A percentile compares a stretch with the other conserved stretches of the same genome.
Evolutionary conservation across 1,139 yeast genomes (phyloP).

Genomic region (Taphrina betulina): DNA sequence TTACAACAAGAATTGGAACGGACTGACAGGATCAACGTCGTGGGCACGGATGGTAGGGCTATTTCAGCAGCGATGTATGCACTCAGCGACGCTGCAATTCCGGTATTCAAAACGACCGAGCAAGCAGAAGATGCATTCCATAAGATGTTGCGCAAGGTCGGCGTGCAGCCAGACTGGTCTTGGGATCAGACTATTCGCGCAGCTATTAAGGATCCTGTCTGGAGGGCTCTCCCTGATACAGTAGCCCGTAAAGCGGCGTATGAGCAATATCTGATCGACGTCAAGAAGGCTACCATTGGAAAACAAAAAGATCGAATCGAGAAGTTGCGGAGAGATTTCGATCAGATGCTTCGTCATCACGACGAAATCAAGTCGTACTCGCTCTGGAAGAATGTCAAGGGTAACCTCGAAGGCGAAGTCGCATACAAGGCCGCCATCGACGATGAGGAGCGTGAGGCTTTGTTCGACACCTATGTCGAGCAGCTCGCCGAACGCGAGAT

Average conservation of each 20-base stretch:
- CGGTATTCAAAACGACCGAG: slow-evolving; percentile 38
- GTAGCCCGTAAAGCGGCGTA: slow-evolving; percentile 60
- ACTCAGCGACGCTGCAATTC: slow-evolving; percentile 26
- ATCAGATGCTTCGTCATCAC: slow-evolving; percentile 47
- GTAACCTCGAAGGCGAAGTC: slow-evolving; percentile 58
- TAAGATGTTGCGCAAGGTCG: slow-evolving; percentile 53
- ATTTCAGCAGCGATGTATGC: slow-evolving; percentile 31
- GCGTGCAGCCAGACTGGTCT: slow-evolving; percentile 74
- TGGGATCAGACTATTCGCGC: slow-evolving; percentile 66
- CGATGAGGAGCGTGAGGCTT: slow-evolving; percentile 52
- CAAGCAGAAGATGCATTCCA: slow-evolving; percentile 53
- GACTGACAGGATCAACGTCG: slow-evolving; percentile 14
- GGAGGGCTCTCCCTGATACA: slow-evolving; percentile 69
- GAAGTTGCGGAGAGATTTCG: slow-evolving; percentile 57
- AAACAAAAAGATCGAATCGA: slow-evolving; percentile 57
- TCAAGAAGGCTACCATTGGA: slow-evolving; percentile 56
- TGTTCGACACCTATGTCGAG: slow-evolving; percentile 55
- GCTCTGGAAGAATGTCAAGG: slow-evolving; percentile 53
- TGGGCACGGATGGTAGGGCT: slow-evolving; percentile 18
- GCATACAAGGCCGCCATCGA: slow-evolving; percentile 58
- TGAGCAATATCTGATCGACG: slow-evolving; percentile 61
- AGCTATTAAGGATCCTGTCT: slow-evolving; percentile 59
- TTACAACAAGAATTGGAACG: slow-evolving; percentile 12
- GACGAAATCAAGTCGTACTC: slow-evolving; percentile 56
- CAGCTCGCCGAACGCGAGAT: slow-evolving; percentile 47